Base-by-base conservation (phyloP, 371 early-diverging fungal species). In the Circinella umbellata region DNA sequence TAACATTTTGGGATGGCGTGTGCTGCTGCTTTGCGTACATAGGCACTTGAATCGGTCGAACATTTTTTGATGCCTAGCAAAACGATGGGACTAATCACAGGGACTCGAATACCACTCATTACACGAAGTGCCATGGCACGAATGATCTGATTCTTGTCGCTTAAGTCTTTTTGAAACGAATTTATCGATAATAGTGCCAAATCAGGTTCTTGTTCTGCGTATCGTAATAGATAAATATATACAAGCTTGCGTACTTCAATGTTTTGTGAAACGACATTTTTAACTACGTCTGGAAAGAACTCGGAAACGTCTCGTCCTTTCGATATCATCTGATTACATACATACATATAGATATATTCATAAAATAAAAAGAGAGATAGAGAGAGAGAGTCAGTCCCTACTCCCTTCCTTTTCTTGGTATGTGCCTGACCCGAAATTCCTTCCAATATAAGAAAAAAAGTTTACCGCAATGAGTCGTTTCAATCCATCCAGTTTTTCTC, bases 121-220 rank as follows among this genome's bases (percentile, higher is more conserved):
- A 97, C 97, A 38, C 97, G 90, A 66, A 98, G 76, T 0, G 98
- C 96, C 94, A 97, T 94, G 37, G 95, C 96, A 17, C 99, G 83
- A 65, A 98, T 97, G 42, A 94, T 86, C 46, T 93, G 95, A 81
- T 95, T 96, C 70, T 88, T 88, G 73, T 98, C 99, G n/a, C 92
- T 86, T 51, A 98, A 77, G 75, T 98, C 99, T 70, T 93, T 94
- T 82, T 98, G 99, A 74, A 98, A 96, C 0, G 98, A 96, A 76
- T 98, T 98, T 79, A 98, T 92, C 14, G 97, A 95, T 18, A 98
- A 78, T 46, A 98, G 83, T 36, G 96, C 94, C 55, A 98, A 83
- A 76, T 98, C 99, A 46, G 94, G 99, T 73, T 98, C 95, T 76
- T 93, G 91, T 73, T 96, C 96, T 4, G 98, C 97, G 78, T 98